Percentiles rank a stretch among this genome's conserved stretches.
Evolutionary conservation across 129 eudicot species (phyloP).

Genomic region (Lonicera japonica): DNA sequence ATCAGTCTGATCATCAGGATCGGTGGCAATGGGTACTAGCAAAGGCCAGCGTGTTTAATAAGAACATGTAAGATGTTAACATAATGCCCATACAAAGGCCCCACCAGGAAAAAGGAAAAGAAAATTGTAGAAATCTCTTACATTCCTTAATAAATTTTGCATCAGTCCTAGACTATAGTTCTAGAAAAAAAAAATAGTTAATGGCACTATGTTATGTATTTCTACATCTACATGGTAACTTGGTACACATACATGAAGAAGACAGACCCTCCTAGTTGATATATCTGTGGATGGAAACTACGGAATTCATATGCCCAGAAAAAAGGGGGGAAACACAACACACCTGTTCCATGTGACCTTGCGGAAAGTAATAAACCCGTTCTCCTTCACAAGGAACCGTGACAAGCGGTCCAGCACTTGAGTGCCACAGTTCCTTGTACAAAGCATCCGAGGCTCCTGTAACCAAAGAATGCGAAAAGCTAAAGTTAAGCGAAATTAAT

Average conservation of each 20-base stretch:
- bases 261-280: not conserved
- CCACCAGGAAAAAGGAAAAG: slow-evolving; percentile 3
- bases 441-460: slow-evolving; percentile 40
- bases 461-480: slow-evolving; percentile 7
- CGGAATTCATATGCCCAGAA: not conserved
- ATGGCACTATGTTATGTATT: too few species aligned
- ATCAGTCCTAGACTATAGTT: too few species aligned
- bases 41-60: not conserved
- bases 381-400: slow-evolving; percentile 84
- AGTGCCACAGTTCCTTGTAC: slow-evolving; percentile 86
- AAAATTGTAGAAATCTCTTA: not conserved
- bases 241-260: too few species aligned
- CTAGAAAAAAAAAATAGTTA: too few species aligned
- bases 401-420: slow-evolving; percentile 94
- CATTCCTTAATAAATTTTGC: too few species aligned
- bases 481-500: not conserved
- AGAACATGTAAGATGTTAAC: not conserved
- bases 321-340: not conserved
- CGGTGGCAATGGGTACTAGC: not conserved
- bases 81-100: not conserved
- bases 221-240: too few species aligned
- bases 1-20: not conserved
- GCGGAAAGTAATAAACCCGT: slow-evolving; percentile 85
- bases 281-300: not conserved
- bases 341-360: slow-evolving; percentile 99